Evolutionary conservation across 768 basidiomycete genomes (phyloP).

Genomic region (Amanita phalloides): DNA sequence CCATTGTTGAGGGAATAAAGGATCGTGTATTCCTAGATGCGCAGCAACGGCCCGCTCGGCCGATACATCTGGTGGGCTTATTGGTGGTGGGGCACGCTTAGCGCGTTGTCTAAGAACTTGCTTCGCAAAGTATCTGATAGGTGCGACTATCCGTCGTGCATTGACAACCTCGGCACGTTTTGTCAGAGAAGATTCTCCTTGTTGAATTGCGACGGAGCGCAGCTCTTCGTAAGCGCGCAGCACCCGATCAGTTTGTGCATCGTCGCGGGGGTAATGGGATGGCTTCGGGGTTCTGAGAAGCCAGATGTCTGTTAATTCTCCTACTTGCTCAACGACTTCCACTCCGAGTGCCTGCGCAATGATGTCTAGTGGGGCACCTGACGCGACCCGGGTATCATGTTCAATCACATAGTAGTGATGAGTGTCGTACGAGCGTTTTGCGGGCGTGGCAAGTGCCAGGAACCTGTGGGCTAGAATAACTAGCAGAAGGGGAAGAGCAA

Average conservation of each 20-base stretch:
- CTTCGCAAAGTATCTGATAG: constrained; percentile 49
- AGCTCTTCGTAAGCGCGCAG: constrained; percentile 37
- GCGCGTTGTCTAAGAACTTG: constrained; percentile 58
- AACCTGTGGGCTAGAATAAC: constrained; percentile 19
- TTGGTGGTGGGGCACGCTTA: constrained; percentile 66
- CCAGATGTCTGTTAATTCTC: constrained; percentile 78
- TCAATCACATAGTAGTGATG: constrained; percentile 81
- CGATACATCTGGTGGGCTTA: constrained; percentile 26
- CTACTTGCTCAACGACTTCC: constrained; percentile 81
- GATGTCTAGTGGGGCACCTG: constrained; percentile 45
- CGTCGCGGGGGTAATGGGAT: constrained; percentile 14
- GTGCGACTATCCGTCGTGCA: constrained; percentile 35
- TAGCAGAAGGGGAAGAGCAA: constrained; percentile 20
- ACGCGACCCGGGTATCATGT: constrained; percentile 34
- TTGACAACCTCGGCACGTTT: constrained; percentile 31
- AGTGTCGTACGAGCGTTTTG: constrained; percentile 43
- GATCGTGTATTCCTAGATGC: constrained; percentile 66
- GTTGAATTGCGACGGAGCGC: constrained; percentile 21
- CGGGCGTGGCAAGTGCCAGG: constrained; percentile 25
- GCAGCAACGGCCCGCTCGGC: constrained; percentile 39
- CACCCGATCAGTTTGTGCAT: constrained; percentile 33
- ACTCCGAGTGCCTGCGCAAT: constrained; percentile 54
- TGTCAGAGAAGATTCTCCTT: constrained; percentile 11
- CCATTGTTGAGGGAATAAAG: constrained; percentile 83
- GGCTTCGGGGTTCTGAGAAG: constrained; percentile 54